Evolutionary conservation across 768 basidiomycete species (phyloP).

Genomic region (Lentinula guzmanii): DNA sequence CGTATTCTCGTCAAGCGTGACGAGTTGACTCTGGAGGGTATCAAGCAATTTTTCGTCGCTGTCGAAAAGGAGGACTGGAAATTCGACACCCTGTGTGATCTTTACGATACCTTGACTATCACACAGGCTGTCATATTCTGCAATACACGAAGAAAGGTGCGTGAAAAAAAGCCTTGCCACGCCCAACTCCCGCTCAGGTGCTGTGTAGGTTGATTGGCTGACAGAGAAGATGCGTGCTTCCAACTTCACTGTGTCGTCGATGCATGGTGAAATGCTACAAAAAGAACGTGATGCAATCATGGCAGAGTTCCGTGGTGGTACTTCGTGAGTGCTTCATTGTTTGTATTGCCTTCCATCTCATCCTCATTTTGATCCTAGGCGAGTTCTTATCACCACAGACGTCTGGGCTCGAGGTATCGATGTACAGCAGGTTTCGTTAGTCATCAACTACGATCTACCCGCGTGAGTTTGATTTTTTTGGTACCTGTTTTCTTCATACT

Average conservation of each 20-base stretch:
- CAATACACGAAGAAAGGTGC: conserved; percentile 93
- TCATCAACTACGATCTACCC: conserved; percentile 95
- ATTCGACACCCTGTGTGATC: conserved; percentile 93
- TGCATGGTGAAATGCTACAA: conserved; percentile 96
- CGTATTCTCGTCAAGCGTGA: conserved; percentile 99
- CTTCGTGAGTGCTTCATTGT: conserved; percentile 54
- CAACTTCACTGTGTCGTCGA: conserved; percentile 96
- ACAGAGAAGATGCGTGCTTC: conserved; percentile 98
- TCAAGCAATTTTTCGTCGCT: conserved; percentile 96
- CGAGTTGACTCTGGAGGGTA: conserved; percentile 93
- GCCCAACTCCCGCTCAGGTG: not conserved
- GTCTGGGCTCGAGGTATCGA: conserved; percentile 99
- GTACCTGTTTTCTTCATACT: conserved; percentile 2
- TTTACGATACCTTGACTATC: conserved; percentile 98
- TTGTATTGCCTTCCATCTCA: conserved; percentile 5
- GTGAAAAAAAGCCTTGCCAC: conserved; percentile 11
- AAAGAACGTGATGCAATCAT: conserved; percentile 95
- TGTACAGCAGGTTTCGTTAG: conserved; percentile 95
- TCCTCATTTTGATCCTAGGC: conserved; percentile 34
- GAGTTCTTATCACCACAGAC: conserved; percentile 93
- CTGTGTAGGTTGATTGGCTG: conserved; percentile 87
- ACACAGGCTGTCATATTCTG: conserved; percentile 99
- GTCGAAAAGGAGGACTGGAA: conserved; percentile 99
- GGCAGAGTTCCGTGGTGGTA: conserved; percentile 92
- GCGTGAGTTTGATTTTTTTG: conserved; percentile 48